phyloP scores from a whole-genome alignment of 495 filamentous ascomycete genomes.

The Tuber brumale region DNA sequence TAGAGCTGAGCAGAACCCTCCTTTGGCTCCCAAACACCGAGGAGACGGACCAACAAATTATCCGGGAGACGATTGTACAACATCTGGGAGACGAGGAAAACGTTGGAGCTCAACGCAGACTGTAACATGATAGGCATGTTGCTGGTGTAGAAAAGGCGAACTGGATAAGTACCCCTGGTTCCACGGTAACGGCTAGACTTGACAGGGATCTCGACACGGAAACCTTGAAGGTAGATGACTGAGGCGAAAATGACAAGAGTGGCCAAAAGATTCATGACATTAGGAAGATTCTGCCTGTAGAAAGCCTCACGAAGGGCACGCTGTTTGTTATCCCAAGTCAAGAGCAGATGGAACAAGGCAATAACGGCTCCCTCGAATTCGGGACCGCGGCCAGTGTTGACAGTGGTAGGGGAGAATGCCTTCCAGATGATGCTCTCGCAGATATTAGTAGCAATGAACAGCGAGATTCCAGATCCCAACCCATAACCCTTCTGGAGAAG shows the following conservation, averaged over 20 bases:
- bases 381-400: slow-evolving; percentile 97
- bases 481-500: slow-evolving; percentile 99
- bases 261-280: slow-evolving; percentile 97
- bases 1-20: slow-evolving; percentile 94
- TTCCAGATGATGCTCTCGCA: slow-evolving; percentile 99
- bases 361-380: slow-evolving; percentile 99
- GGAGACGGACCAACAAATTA: slow-evolving; percentile 90
- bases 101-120: slow-evolving; percentile 94
- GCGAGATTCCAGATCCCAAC: slow-evolving; percentile 93
- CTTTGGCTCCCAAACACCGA: slow-evolving; percentile 97
- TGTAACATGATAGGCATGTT: slow-evolving; percentile 99
- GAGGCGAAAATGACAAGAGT: slow-evolving; percentile 90
- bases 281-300: slow-evolving; percentile 98
- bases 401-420: slow-evolving; percentile 97
- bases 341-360: slow-evolving; percentile 92
- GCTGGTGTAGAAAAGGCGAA: slow-evolving; percentile 79
- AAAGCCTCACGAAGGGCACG: slow-evolving; percentile 95
- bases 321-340: slow-evolving; percentile 99
- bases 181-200: slow-evolving; percentile 98
- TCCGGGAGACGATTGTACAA: slow-evolving; percentile 97
- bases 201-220: slow-evolving; percentile 99
- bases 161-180: slow-evolving; percentile 78
- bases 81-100: slow-evolving; percentile 99
- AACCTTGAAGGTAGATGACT: slow-evolving; percentile 99
- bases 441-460: slow-evolving; percentile 99